Evolutionary conservation across 2,329 filamentous ascomycete species (phyloP).

Genomic region (Cordyceps javanica): DNA sequence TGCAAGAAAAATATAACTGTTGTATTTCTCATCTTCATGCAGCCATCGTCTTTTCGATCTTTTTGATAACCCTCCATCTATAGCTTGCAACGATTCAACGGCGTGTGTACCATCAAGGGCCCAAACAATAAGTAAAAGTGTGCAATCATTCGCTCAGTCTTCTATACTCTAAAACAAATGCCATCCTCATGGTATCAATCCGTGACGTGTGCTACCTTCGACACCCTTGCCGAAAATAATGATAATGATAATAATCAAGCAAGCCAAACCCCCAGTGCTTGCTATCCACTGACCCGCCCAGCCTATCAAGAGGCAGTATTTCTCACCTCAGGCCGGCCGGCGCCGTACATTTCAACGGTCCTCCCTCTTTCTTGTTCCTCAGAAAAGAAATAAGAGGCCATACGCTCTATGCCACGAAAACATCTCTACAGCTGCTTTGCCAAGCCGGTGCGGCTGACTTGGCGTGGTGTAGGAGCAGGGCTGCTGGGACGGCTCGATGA

Average conservation of each 20-base stretch:
- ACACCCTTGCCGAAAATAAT: background rate
- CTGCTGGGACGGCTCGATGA: slow-evolving; percentile 43
- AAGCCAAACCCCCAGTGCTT: background rate
- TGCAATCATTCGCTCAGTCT: background rate
- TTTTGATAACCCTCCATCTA: no score
- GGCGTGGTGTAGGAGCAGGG: slow-evolving; percentile 34
- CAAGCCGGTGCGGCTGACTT: slow-evolving; percentile 33
- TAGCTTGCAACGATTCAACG: no score
- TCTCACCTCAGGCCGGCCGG: no score
- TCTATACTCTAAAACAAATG: slow-evolving; percentile 4
- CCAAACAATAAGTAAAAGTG: background rate
- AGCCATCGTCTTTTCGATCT: no score
- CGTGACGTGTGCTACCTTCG: background rate
- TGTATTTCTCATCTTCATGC: no score
- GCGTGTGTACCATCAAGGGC: background rate
- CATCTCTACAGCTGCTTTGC: slow-evolving; percentile 5
- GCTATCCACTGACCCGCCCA: background rate
- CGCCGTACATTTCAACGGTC: no score
- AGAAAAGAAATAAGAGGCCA: background rate
- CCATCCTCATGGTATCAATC: slow-evolving; percentile 6
- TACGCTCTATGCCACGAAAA: background rate
- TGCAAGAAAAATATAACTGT: no score
- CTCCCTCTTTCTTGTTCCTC: background rate
- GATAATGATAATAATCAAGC: background rate
- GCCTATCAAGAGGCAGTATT: background rate